Base-by-base conservation (phyloP, 345 rosid genomes). In the Salix exigua region DNA sequence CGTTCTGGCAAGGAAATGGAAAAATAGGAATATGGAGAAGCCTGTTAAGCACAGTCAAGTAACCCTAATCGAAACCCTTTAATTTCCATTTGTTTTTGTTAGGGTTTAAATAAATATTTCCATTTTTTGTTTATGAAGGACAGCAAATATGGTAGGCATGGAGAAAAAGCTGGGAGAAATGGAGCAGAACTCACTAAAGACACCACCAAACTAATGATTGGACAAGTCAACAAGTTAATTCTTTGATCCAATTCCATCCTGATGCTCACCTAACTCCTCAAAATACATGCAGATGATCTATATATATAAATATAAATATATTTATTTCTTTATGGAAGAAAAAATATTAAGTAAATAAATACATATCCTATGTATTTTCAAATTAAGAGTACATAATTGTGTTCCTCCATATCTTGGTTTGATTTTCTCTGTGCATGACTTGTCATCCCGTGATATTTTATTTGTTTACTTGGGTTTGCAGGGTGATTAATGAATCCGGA, bases 201-300 rank as follows among this genome's bases (percentile, higher is more conserved):
- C 87, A 77, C 25, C 76, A 74, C 84, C 87, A 73, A 80, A 77
- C 85, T 42, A 68, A 86, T 86, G 80, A 86, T 86, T 80, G 78
- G 77, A 84, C 35, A 86, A 68, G 85, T 80, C 38, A 25, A 66
- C 73, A 78, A 63, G 66, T 75, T 61, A 37, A 37, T 64, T 31
- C 44, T 46, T 53, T 12, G 51, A 72, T 61, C 44, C 73, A 71
- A 80, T 70, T 80, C 79, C 78, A 26, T 71, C 66, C 33, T 17
- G 30, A 6, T 2, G 75, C 33, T 66, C 77, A 64, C 77, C 77
- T 21, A 73, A 40, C 33, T 31, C 40, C 6, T 26, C 35, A 63
- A 61, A 55, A 40, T 33, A 60, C 55, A 14, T 61, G 1, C 7
- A 62, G 10, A 61, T 23, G 6, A 35, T 35, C 1, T 35, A 35